Evolutionary conservation across 441 rosid genomes (phyloP).

Genomic region (Arabidopsis lyrata): DNA sequence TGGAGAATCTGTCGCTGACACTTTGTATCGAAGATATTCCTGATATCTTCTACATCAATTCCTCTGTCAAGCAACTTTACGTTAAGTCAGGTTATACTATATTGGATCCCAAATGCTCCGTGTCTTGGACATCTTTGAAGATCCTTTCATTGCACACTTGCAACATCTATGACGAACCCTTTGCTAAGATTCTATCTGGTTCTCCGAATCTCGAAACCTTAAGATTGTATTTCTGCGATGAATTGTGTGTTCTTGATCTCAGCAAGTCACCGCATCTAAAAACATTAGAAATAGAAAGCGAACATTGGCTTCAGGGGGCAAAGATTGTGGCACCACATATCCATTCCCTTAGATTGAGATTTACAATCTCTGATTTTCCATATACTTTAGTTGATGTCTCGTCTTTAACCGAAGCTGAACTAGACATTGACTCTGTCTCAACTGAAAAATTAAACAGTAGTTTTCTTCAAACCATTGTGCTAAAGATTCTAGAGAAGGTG

Average conservation of each 20-base stretch:
- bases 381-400: conserved; percentile 8
- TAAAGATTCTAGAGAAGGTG: not conserved
- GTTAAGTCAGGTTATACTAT: no score
- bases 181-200: conserved; percentile 15
- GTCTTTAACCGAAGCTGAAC: conserved; percentile 5
- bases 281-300: not conserved
- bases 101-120: not conserved
- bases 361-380: not conserved
- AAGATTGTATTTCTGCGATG: not conserved
- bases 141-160: not conserved
- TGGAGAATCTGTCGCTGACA: not conserved
- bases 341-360: not conserved
- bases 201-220: conserved; percentile 28
- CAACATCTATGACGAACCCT: not conserved
- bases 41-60: not conserved
- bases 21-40: no score
- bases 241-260: conserved; percentile 4
- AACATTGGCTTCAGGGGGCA: not conserved
- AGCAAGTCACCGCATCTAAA: conserved; percentile 7
- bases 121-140: conserved; percentile 21
- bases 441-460: not conserved
- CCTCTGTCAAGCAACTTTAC: not conserved
- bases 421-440: not conserved
- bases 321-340: conserved; percentile 28
- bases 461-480: not conserved